These are phyloP conservation scores for Apiospora hydei DNA, from an alignment of 2,329 filamentous ascomycete species.

Conservation along the genomic window DNA sequence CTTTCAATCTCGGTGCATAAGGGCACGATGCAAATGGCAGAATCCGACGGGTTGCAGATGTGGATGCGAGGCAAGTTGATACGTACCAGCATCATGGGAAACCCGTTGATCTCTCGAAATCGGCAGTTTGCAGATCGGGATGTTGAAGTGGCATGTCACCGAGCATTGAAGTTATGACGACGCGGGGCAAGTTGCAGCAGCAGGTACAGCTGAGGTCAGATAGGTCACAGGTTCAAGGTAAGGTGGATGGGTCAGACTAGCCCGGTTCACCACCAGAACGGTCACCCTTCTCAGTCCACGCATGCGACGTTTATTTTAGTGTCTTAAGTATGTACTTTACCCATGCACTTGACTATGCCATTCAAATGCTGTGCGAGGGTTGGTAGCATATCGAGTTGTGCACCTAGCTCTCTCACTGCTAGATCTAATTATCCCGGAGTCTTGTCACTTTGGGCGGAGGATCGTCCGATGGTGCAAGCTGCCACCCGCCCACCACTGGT, in stretches of 20 bases:
- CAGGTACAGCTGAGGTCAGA: background rate
- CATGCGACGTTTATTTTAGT: no score
- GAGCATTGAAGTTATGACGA: background rate
- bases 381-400: background rate
- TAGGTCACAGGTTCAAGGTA: background rate
- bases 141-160: constrained; percentile 8
- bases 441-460: background rate
- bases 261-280: background rate
- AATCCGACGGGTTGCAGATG: background rate
- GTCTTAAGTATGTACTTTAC: no score
- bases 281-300: background rate
- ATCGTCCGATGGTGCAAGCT: background rate
- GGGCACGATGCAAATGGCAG: background rate
- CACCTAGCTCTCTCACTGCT: background rate
- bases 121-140: constrained; percentile 9
- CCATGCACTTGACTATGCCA: no score
- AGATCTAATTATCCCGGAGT: background rate
- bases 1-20: background rate
- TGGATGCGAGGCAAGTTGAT: background rate
- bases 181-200: constrained; percentile 19
- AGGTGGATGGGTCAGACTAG: background rate
- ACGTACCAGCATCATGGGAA: background rate
- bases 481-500: background rate
- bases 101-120: background rate
- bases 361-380: background rate